These are phyloP conservation scores for Hydnomerulius pinastri DNA, from an alignment of 768 basidiomycete genomes.

Conservation along the genomic window DNA sequence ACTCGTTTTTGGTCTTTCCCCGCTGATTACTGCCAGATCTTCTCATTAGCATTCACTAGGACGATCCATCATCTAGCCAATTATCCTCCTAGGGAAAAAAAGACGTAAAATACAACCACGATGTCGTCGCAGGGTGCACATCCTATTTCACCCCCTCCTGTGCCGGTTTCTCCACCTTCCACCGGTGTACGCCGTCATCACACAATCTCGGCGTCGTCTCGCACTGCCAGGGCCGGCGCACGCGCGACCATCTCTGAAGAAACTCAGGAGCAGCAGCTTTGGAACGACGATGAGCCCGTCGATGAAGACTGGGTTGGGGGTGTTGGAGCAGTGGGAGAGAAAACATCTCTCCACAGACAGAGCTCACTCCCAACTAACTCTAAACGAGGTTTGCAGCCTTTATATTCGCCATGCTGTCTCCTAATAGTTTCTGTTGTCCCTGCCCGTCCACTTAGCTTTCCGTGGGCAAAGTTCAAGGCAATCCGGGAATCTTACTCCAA, in stretches of 20 bases:
- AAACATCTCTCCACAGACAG: conserved; percentile 77
- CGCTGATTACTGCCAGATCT: conserved; percentile 8
- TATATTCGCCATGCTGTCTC: not conserved
- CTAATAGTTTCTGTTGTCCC: conserved; percentile 13
- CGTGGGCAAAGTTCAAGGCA: conserved; percentile 52
- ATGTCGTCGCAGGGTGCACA: conserved; percentile 42
- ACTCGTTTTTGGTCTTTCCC: conserved; percentile 10
- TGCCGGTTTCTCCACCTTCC: conserved; percentile 37
- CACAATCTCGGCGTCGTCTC: conserved; percentile 76
- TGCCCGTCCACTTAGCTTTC: conserved; percentile 42
- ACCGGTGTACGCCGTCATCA: conserved; percentile 76
- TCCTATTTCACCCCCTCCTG: conserved; percentile 45
- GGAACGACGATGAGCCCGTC: conserved; percentile 78
- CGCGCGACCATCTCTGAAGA: conserved; percentile 72
- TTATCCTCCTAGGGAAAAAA: not conserved
- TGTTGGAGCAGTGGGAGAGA: conserved; percentile 83
- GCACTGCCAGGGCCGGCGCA: conserved; percentile 59
- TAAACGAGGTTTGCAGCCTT: conserved; percentile 58
- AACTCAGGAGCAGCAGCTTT: conserved; percentile 53
- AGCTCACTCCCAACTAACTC: conserved; percentile 80
- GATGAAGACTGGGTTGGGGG: conserved; percentile 82
- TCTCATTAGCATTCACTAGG: not conserved
- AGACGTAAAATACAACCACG: conserved; percentile 8
- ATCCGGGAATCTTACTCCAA: conserved; percentile 65
- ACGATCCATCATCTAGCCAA: conserved; percentile 1